Evolutionary conservation across 2,329 filamentous ascomycete species (phyloP), one percentile per base, ranked within the genome.

Genomic region (Alternaria sp.): DNA sequence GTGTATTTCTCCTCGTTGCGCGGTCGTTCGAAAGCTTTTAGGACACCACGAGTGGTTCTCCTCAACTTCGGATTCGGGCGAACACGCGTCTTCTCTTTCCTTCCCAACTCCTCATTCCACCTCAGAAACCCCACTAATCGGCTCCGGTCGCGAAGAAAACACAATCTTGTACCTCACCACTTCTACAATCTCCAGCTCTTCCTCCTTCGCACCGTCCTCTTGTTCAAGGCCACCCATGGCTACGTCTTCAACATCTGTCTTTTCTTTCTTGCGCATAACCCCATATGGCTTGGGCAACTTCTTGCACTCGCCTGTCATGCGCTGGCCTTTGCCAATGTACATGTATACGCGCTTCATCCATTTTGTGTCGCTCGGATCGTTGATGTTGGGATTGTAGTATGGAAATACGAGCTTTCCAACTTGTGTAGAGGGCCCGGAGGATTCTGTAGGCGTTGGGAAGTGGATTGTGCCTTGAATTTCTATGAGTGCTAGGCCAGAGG

Each of bases 391-490:
- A 54, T 87, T 83, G 76, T 94, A 92, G 69, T 92, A 85, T 2
- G 93, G 93, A 71, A 97, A 97, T 32, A 90, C 85, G 30, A 97
- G 84, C 57, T 87, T 89, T 32, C 93, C 93, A 65, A 97, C 84
- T 27, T 83, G 80, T 1, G 87, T 86, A 9, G 73, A 62, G 20
- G 68, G 30, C 3, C 75, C 62, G 18, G 76, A 74, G 36, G 79
- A 63, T 5, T 74, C 50, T 66, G 53, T 81, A 8, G 92, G 89
- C 66, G 54, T 81, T 5, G 92, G 89, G 1, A 93, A 83, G 78
- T 96, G 94, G 80, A 99, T 90, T 14, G 88, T 92, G 63, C 94
- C 95, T 83, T 99, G 95, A 14, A 99, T 87, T 81, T 98, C 95
- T 59, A 99, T 84, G 46, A 99, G 85, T 18, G 94, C 94, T 41